These are phyloP conservation scores for Phylloporus scabripes DNA, from an alignment of 768 basidiomycete genomes.

Conservation along the genomic window DNA sequence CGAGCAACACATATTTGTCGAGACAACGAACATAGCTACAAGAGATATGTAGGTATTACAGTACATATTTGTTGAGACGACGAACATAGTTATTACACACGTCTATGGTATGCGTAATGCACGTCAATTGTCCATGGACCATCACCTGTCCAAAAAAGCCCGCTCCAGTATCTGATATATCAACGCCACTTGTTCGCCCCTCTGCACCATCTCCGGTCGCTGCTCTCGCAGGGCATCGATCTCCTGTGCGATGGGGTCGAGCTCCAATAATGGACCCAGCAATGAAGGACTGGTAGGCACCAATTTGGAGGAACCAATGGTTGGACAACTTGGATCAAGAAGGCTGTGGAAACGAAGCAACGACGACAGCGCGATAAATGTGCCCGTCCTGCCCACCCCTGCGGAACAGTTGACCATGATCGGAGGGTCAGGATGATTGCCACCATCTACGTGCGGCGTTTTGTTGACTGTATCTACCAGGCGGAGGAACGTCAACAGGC, in stretches of 20 bases:
- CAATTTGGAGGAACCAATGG: slow-evolving; percentile 25
- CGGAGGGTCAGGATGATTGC: slow-evolving; percentile 59
- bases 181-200: slow-evolving; percentile 55
- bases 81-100: neutral
- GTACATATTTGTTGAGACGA: neutral
- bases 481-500: slow-evolving; percentile 54
- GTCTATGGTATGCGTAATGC: neutral
- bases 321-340: slow-evolving; percentile 27
- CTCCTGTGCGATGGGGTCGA: slow-evolving; percentile 60
- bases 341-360: slow-evolving; percentile 60
- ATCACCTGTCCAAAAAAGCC: slow-evolving; percentile 18
- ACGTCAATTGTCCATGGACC: neutral
- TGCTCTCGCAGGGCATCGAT: slow-evolving; percentile 78
- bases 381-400: slow-evolving; percentile 81
- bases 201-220: slow-evolving; percentile 77
- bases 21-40: neutral
- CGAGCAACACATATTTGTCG: too few species aligned
- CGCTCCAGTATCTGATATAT: slow-evolving; percentile 55
- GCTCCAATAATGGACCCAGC: slow-evolving; percentile 51
- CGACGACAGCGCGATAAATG: slow-evolving; percentile 78
- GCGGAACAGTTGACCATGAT: slow-evolving; percentile 83
- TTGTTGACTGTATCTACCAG: slow-evolving; percentile 64
- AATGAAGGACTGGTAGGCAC: slow-evolving; percentile 40
- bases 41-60: too few species aligned
- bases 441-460: slow-evolving; percentile 27